Evolutionary conservation across 1,284 basidiomycete genomes (phyloP).

Genomic region (Tilletia indica): DNA sequence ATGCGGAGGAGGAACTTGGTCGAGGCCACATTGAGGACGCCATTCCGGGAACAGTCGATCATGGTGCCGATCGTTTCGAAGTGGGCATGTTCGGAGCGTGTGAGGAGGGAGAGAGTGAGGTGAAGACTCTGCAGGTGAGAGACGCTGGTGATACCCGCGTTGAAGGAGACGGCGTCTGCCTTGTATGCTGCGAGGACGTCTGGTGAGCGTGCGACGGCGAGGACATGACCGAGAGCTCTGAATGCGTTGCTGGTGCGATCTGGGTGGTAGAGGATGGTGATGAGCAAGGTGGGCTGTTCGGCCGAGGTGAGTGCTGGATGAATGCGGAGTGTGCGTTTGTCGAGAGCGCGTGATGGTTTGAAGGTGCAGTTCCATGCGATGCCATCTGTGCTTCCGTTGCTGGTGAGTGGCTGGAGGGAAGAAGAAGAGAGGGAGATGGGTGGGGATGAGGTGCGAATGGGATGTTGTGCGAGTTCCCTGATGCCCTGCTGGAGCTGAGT

Average conservation of each 20-base stretch:
- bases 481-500: neutral
- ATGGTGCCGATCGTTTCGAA: slow-evolving; percentile 54
- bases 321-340: slow-evolving; percentile 14
- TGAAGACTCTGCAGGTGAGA: neutral
- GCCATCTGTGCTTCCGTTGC: neutral
- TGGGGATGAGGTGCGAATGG: neutral
- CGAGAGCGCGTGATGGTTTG: neutral
- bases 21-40: slow-evolving; percentile 50
- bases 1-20: slow-evolving; percentile 50
- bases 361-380: slow-evolving; percentile 16
- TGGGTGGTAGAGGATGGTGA: slow-evolving; percentile 23
- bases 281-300: slow-evolving; percentile 6
- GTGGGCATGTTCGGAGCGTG: slow-evolving; percentile 19
- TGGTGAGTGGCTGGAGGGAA: neutral
- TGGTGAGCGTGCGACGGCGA: slow-evolving; percentile 24
- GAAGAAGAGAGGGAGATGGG: neutral
- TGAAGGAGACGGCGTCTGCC: neutral
- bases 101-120: slow-evolving; percentile 10
- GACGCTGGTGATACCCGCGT: neutral
- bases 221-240: slow-evolving; percentile 37
- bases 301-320: neutral
- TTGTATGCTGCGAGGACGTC: neutral
- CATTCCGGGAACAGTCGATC: slow-evolving; percentile 58
- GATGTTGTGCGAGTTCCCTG: neutral
- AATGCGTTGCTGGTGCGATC: slow-evolving; percentile 28